Evolutionary conservation across 345 rosid genomes (phyloP), one percentile per base, ranked within the genome.

Genomic region (Gossypium rotundifolium): DNA sequence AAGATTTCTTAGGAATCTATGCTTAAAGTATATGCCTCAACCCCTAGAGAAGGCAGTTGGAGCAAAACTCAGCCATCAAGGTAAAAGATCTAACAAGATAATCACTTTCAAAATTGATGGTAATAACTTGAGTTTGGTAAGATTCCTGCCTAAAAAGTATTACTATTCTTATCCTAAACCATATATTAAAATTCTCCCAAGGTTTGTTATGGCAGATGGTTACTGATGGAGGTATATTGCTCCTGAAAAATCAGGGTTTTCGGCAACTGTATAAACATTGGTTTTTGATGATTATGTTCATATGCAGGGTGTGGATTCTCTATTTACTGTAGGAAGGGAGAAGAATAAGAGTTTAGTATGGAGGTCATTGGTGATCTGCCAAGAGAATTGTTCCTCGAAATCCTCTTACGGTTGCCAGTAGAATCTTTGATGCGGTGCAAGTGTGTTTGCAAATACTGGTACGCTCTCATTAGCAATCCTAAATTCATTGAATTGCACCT

Each of bases 401-500:
- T 75, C 33, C 54, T 65, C 46, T 65, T 52, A 54, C 33, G 38
- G 8, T 11, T 61, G 22, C 77, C 69, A 0, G 77, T 65, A 7
- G 69, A 74, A 54, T 74, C 77, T 42, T 51, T 65, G 29, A 40
- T 53, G 71, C 40, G 71, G 33, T 64, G 69, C 23, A 74, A 52
- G 33, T 52, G 71, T 14, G 61, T 74, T 12, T 27, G 77, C 77
- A 74, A 74, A 64, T 51, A 10, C 11, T 74, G 59, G 77, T 33
- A 23, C 0, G 42, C 22, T 33, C 14, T 64, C 29, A 42, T 75
- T 22, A 38, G 61, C 38, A 65, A 75, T 42, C 65, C 65, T 17
- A 29, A 45, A 13, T 66, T 66, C 46, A 57, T 67, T 2, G 71
- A 66, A 18, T 53, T 65, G 73, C 78, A 55, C 58, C 53, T 54